phyloP scores from a whole-genome alignment of 2,329 filamentous ascomycete species.

The Calonectria naviculata region DNA sequence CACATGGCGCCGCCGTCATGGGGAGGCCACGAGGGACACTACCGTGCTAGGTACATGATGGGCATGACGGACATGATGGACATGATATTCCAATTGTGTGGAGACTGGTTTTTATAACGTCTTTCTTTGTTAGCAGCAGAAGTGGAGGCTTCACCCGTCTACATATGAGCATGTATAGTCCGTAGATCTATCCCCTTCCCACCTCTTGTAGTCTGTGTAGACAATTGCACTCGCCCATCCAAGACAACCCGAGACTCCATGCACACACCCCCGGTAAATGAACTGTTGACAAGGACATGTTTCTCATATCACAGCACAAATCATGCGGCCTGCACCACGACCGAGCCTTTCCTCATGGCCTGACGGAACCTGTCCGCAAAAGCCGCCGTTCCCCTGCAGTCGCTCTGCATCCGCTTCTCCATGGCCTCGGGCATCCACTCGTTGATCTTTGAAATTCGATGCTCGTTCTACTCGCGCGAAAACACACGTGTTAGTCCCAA shows the following conservation, averaged over 20 bases:
- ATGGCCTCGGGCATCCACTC: slow-evolving; percentile 71
- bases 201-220: background rate
- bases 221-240: background rate
- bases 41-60: too few relatives aligned
- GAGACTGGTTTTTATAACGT: background rate
- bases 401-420: slow-evolving; percentile 63
- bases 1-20: background rate
- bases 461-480: slow-evolving; percentile 59
- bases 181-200: background rate
- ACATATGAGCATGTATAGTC: background rate
- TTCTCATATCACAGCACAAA: background rate
- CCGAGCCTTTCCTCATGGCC: slow-evolving; percentile 53
- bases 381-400: slow-evolving; percentile 62
- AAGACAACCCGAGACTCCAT: background rate
- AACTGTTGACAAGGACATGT: background rate
- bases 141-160: background rate
- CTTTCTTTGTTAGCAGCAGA: background rate
- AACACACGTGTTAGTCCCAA: slow-evolving; percentile 4
- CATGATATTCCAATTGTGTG: background rate
- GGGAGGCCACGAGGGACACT: background rate
- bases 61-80: too few relatives aligned
- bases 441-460: slow-evolving; percentile 72
- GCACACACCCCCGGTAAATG: too few relatives aligned
- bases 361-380: slow-evolving; percentile 65
- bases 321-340: slow-evolving; percentile 12